Evolutionary conservation across 2,329 filamentous ascomycete species (phyloP).

Genomic region (Penicillium sp.): DNA sequence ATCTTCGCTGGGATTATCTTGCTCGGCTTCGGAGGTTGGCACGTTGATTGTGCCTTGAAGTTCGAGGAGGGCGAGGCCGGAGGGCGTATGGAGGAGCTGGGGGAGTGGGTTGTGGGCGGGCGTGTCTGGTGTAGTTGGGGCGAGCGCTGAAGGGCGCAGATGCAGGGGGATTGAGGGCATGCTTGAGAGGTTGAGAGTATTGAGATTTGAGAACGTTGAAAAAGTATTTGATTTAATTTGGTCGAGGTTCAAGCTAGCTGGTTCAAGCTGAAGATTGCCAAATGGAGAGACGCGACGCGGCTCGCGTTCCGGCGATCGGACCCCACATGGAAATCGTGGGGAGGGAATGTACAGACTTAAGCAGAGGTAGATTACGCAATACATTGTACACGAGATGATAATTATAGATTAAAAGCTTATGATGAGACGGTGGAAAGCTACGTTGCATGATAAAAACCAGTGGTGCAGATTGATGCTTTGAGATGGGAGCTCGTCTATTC

Average conservation of each 20-base stretch:
- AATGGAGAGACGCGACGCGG: conserved; percentile 17
- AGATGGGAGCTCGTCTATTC: not conserved
- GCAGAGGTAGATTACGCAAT: not conserved
- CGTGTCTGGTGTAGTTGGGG: not conserved
- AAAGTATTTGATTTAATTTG: not conserved
- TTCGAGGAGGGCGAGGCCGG: conserved; percentile 85
- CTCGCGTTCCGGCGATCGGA: conserved; percentile 14
- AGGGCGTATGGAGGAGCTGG: conserved; percentile 80
- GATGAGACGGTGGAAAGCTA: not conserved
- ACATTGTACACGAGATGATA: not conserved
- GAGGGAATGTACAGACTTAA: not conserved
- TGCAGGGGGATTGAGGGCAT: conserved; percentile 48
- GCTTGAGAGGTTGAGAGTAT: not conserved
- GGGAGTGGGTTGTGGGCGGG: conserved; percentile 64
- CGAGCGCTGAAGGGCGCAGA: conserved; percentile 21
- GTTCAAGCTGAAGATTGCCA: not conserved
- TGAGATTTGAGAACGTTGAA: not conserved
- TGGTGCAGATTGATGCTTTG: not conserved
- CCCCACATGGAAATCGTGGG: conserved; percentile 13
- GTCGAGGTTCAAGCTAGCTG: not conserved
- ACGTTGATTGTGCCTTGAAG: conserved; percentile 89
- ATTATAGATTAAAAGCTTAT: not conserved
- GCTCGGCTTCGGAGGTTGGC: conserved; percentile 47
- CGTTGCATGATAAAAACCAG: not conserved
- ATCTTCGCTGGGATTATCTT: conserved; percentile 34